Evolutionary conservation across 345 rosid genomes (phyloP).

Genomic region (Populus nigra): DNA sequence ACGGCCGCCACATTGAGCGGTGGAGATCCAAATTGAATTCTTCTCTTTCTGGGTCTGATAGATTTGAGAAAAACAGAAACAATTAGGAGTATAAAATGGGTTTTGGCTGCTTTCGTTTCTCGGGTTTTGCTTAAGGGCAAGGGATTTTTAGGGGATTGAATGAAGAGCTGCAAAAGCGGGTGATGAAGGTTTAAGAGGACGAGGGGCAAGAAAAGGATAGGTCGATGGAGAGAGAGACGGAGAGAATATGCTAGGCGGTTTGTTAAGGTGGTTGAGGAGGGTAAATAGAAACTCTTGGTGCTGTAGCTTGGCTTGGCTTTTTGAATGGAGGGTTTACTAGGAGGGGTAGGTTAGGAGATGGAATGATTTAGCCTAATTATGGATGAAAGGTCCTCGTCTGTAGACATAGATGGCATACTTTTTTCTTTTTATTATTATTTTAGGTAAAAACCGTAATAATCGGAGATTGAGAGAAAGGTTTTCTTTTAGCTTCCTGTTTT

Average conservation of each 20-base stretch:
- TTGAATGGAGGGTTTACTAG: not conserved
- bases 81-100: not conserved
- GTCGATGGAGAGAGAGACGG: not conserved
- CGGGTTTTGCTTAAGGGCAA: not conserved
- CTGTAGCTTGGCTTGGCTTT: not conserved
- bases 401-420: not conserved
- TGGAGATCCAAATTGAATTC: not conserved
- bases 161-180: conserved; percentile 13
- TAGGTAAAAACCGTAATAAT: no score
- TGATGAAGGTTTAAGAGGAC: not conserved
- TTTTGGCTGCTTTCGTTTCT: not conserved
- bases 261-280: conserved; percentile 36
- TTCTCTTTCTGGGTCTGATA: not conserved
- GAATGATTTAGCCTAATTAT: conserved; percentile 28
- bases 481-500: not conserved
- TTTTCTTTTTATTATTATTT: no score
- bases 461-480: not conserved
- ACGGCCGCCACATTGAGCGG: conserved; percentile 86
- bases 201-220: not conserved
- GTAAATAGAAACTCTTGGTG: not conserved
- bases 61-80: not conserved
- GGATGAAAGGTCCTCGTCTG: conserved; percentile 17
- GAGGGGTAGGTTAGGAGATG: conserved; percentile 17
- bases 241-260: conserved; percentile 6
- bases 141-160: not conserved